Evolutionary conservation across 495 filamentous ascomycete species (phyloP), one percentile per base, ranked within the genome.

Genomic region (Penicillium bovifimosum): DNA sequence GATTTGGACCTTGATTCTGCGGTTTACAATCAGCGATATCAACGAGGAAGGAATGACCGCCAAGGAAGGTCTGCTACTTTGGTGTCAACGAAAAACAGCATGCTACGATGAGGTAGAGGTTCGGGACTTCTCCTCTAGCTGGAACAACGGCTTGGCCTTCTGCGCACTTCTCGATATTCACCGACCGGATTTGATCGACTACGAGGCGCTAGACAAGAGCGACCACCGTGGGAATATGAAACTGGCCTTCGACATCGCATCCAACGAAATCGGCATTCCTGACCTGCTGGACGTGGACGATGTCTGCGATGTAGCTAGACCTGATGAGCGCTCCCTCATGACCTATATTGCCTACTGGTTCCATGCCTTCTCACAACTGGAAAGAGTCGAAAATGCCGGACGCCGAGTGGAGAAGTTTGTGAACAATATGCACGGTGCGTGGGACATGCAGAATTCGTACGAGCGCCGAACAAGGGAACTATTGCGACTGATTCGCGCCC

Each of bases 271-370:
- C 58, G 93, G 95, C 34, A 98, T 98, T 45, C 93, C 93, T 10
- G 90, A 91, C 58, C 73, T 98, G 55, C 81, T 98, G 28, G 93
- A 98, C 66, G 93, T 97, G 3, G 93, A 98, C 68, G 93, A 98
- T 75, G 95, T 97, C 26, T 96, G 90, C 68, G 93, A 97, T 67
- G 93, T 98, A 11, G 82, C 90, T 9, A 92, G 88, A 68, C 93
- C 93, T 10, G 93, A 98, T 60, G 93, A 98, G 68, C 86, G 90
- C 52, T 92, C 87, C 58, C 78, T 98, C 65, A 97, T 98, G 92
- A 98, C 93, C 6, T 98, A 98, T 64, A 97, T 98, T 58, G 93
- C 93, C 53, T 97, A 97, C 70, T 98, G 95, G 93, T 98, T 97
- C 79, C 93, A 98, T 61, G 95, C 93, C 52, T 98, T 98, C 63